Conservation (phyloP, 441 rosid species). For the Mallotus japonicus region DNA sequence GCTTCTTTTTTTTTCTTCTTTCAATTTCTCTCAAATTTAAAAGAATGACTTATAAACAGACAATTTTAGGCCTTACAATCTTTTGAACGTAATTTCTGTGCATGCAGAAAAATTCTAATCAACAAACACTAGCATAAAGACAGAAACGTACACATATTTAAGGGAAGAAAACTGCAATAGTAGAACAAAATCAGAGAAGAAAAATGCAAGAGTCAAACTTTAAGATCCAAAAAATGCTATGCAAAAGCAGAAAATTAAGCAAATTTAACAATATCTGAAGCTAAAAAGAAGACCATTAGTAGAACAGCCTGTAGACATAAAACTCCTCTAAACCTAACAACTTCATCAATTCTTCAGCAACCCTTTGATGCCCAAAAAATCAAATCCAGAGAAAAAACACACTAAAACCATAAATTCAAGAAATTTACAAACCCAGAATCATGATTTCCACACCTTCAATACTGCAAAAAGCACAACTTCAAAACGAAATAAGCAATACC, state of each 20-base stretch:
- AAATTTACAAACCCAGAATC: too few species aligned
- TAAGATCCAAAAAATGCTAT: background rate
- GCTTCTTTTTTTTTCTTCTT: background rate
- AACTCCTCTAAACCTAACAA: conserved; percentile 3
- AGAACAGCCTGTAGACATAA: background rate
- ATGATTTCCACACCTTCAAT: too few species aligned
- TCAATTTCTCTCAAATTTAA: background rate
- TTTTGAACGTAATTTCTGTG: too few species aligned
- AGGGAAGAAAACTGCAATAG: background rate
- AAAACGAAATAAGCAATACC: conserved; percentile 15
- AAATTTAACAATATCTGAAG: conserved; percentile 7
- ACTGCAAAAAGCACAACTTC: background rate
- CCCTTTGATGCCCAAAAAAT: conserved; percentile 6
- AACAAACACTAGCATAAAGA: too few species aligned
- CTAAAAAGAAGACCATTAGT: background rate
- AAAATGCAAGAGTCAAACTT: conserved; percentile 5
- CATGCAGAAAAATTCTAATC: too few species aligned
- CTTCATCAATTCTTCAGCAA: background rate
- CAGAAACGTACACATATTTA: too few species aligned
- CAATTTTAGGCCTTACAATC: too few species aligned
- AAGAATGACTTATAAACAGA: too few species aligned
- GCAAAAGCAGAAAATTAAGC: too few species aligned
- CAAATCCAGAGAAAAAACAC: conserved; percentile 9
- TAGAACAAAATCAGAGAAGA: background rate
- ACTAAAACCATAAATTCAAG: too few species aligned